Conservation (phyloP, 306 rosid genomes). For the Corylus avellana region DNA sequence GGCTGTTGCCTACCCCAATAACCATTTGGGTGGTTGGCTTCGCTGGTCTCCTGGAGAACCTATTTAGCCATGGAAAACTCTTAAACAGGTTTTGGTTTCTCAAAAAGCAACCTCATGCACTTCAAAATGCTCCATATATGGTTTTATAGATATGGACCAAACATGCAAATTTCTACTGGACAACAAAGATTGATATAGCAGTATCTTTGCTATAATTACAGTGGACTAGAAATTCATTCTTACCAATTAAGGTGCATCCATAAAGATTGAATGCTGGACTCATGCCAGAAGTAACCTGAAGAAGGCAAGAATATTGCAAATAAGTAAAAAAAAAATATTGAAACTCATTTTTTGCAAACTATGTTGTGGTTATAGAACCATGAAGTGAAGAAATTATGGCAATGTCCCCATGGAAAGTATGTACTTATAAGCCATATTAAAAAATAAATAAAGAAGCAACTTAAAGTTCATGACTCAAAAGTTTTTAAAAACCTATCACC, state of each 20-base stretch:
- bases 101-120: not conserved
- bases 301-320: slow-evolving; percentile 13
- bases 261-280: slow-evolving; percentile 78
- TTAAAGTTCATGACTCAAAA: not conserved
- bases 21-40: not conserved
- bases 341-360: not conserved
- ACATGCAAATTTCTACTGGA: slow-evolving; percentile 5
- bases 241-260: slow-evolving; percentile 89
- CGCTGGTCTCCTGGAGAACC: not conserved
- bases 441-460: not conserved
- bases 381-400: not conserved
- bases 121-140: slow-evolving; percentile 7
- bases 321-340: slow-evolving; percentile 11
- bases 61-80: not conserved
- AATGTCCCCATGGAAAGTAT: not conserved
- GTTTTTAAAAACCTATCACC: not conserved
- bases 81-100: not conserved
- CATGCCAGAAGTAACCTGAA: slow-evolving; percentile 92
- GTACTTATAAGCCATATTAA: not conserved
- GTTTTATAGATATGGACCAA: not conserved
- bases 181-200: not conserved
- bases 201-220: slow-evolving; percentile 11
- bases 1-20: not conserved
- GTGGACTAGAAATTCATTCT: slow-evolving; percentile 23
- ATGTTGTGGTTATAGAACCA: not conserved